Percentiles rank a stretch among this genome's conserved stretches.
Evolutionary conservation across 768 basidiomycete genomes (phyloP).

Genomic region (Boletus bicolor): DNA sequence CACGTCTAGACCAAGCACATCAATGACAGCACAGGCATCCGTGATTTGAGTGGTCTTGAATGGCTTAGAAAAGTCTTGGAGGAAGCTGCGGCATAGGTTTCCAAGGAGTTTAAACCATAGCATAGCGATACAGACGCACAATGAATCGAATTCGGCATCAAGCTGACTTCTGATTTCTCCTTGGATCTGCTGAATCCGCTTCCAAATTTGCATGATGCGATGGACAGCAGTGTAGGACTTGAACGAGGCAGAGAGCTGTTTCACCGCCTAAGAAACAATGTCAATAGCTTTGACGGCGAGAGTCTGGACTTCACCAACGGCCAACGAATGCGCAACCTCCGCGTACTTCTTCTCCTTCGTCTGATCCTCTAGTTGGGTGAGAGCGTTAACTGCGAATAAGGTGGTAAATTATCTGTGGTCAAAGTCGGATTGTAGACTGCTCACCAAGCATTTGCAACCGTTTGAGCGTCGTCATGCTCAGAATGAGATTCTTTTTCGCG

Average conservation of each 20-base stretch:
- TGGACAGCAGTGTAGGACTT: constrained; percentile 75
- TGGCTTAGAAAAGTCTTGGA: constrained; percentile 70
- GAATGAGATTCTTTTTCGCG: constrained; percentile 89
- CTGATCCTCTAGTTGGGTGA: constrained; percentile 76
- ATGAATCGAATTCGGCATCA: constrained; percentile 87
- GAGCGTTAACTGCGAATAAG: constrained; percentile 61
- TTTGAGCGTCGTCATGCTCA: constrained; percentile 87
- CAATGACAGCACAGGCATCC: constrained; percentile 86
- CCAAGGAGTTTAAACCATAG: background rate
- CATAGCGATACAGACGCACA: constrained; percentile 53
- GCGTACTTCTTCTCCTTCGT: constrained; percentile 75
- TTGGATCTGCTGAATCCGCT: constrained; percentile 77
- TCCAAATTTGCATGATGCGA: constrained; percentile 73
- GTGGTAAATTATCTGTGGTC: background rate
- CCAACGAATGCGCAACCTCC: constrained; percentile 80
- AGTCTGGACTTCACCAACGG: constrained; percentile 43
- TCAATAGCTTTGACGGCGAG: constrained; percentile 15
- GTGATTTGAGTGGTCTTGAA: constrained; percentile 63
- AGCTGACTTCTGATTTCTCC: constrained; percentile 77
- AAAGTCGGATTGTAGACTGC: constrained; percentile 22
- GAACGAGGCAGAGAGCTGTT: constrained; percentile 79
- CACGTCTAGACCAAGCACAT: constrained; percentile 84
- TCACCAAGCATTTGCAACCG: constrained; percentile 91
- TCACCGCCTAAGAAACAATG: constrained; percentile 62
- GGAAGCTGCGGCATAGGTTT: constrained; percentile 50